phyloP scores from a whole-genome alignment of 306 rosid species.

The Corylus americana region DNA sequence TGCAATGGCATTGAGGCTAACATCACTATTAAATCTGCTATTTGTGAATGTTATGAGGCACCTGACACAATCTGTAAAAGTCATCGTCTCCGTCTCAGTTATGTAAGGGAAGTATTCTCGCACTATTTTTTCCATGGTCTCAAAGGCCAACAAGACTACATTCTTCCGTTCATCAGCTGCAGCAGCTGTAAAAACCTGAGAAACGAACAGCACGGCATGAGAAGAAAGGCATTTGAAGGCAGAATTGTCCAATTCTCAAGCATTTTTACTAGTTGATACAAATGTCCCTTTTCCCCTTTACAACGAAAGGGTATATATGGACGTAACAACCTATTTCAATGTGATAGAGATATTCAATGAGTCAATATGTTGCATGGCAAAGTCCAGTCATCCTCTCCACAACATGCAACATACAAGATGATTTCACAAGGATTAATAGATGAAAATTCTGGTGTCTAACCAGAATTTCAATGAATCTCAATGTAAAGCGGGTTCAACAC shows the following conservation, averaged over 20 bases:
- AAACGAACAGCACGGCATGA: slow-evolving; percentile 37
- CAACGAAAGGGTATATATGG: background rate
- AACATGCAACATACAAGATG: background rate
- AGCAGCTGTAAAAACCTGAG: slow-evolving; percentile 94
- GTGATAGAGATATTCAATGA: background rate
- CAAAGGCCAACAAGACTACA: slow-evolving; percentile 88
- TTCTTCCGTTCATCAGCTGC: slow-evolving; percentile 96
- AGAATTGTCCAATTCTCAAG: background rate
- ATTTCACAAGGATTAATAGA: background rate
- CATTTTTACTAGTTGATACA: background rate
- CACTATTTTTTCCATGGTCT: slow-evolving; percentile 97
- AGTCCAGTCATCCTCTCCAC: background rate
- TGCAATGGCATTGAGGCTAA: slow-evolving; percentile 99
- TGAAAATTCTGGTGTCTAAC: background rate
- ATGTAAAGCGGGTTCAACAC: background rate
- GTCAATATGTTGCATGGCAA: background rate
- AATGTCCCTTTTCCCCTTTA: background rate
- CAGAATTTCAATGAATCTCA: background rate
- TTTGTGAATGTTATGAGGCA: slow-evolving; percentile 96
- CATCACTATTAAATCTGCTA: slow-evolving; percentile 95
- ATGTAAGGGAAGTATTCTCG: slow-evolving; percentile 96
- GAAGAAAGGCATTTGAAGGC: slow-evolving; percentile 23
- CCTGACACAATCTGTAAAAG: slow-evolving; percentile 93
- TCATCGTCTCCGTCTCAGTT: slow-evolving; percentile 95
- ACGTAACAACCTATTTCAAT: background rate